phyloP scores from a whole-genome alignment of 768 basidiomycete genomes.

The Chalciporus piperatus region DNA sequence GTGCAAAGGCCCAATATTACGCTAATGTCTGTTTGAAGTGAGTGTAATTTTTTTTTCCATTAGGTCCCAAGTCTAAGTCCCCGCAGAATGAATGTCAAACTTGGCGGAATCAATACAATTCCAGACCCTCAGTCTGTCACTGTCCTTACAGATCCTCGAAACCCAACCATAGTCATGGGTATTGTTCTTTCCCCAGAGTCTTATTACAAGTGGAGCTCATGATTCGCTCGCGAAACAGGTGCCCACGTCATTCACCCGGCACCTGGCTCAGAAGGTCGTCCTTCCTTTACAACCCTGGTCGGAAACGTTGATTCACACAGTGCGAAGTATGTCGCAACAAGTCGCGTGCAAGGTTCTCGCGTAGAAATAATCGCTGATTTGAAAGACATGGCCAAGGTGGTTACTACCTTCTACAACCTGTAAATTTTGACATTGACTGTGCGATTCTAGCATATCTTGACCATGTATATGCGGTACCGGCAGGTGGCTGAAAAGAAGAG shows the following conservation, averaged over 20 bases:
- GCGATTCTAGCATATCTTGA: slow-evolving; percentile 45
- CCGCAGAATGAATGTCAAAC: slow-evolving; percentile 74
- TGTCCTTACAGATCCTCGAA: slow-evolving; percentile 62
- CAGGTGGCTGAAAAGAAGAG: slow-evolving; percentile 47
- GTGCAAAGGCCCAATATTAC: slow-evolving; percentile 73
- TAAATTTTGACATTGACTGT: slow-evolving; percentile 10
- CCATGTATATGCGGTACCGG: slow-evolving; percentile 60
- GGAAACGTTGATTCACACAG: slow-evolving; percentile 75
- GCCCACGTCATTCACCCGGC: slow-evolving; percentile 85
- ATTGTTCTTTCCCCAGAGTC: slow-evolving; percentile 8
- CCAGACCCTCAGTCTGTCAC: slow-evolving; percentile 67
- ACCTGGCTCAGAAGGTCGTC: slow-evolving; percentile 73
- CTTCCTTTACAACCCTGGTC: slow-evolving; percentile 82
- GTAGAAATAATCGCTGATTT: slow-evolving; percentile 78
- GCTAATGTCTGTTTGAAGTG: slow-evolving; percentile 82
- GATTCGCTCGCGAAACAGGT: slow-evolving; percentile 36
- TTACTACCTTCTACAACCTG: not conserved
- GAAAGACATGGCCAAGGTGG: slow-evolving; percentile 59
- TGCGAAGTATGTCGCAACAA: slow-evolving; percentile 66
- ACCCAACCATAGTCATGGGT: slow-evolving; percentile 82
- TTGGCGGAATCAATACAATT: slow-evolving; percentile 79
- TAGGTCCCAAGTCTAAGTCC: not conserved
- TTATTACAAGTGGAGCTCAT: not conserved
- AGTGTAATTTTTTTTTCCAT: slow-evolving; percentile 20
- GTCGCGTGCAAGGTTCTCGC: slow-evolving; percentile 64